Evolutionary conservation across 768 basidiomycete species (phyloP).

Genomic region (Suillus weaverae): DNA sequence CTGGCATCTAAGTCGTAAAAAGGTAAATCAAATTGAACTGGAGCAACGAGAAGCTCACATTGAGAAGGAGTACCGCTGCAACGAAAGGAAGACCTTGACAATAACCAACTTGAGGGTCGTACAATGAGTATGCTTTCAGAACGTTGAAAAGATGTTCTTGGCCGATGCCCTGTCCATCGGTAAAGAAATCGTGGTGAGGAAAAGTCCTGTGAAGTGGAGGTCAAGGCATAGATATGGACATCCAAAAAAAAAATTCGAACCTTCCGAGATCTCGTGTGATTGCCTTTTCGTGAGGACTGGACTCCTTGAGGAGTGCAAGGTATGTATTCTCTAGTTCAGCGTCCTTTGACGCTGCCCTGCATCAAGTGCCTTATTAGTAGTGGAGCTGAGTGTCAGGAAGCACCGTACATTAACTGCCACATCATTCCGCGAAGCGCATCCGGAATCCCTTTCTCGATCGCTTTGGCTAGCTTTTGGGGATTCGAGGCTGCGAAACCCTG

Average conservation of each 20-base stretch:
- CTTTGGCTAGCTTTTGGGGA: slow-evolving; percentile 77
- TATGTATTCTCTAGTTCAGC: slow-evolving; percentile 81
- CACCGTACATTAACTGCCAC: slow-evolving; percentile 88
- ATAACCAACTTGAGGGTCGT: slow-evolving; percentile 93
- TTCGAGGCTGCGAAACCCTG: slow-evolving; percentile 79
- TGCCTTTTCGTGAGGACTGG: slow-evolving; percentile 89
- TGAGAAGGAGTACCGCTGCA: slow-evolving; percentile 88
- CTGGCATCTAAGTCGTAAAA: slow-evolving; percentile 78
- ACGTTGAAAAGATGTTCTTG: slow-evolving; percentile 99
- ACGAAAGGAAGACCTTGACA: slow-evolving; percentile 98
- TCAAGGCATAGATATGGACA: slow-evolving; percentile 11
- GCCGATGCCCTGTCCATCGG: slow-evolving; percentile 89
- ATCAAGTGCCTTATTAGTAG: slow-evolving; percentile 15
- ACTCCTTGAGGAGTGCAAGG: slow-evolving; percentile 75
- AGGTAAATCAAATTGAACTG: background rate
- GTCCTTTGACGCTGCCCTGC: slow-evolving; percentile 93
- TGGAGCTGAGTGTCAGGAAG: slow-evolving; percentile 6
- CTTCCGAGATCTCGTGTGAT: slow-evolving; percentile 91
- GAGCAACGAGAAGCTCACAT: slow-evolving; percentile 51
- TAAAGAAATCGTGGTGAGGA: slow-evolving; percentile 96
- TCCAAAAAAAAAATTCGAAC: slow-evolving; percentile 34
- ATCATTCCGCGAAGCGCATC: slow-evolving; percentile 87
- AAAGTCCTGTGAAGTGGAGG: slow-evolving; percentile 65
- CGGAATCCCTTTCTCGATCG: slow-evolving; percentile 93
- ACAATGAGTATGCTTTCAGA: slow-evolving; percentile 95